These are phyloP conservation scores for Talaromyces stipitatus DNA, from an alignment of 495 filamentous ascomycete species.

Conservation along the genomic window DNA sequence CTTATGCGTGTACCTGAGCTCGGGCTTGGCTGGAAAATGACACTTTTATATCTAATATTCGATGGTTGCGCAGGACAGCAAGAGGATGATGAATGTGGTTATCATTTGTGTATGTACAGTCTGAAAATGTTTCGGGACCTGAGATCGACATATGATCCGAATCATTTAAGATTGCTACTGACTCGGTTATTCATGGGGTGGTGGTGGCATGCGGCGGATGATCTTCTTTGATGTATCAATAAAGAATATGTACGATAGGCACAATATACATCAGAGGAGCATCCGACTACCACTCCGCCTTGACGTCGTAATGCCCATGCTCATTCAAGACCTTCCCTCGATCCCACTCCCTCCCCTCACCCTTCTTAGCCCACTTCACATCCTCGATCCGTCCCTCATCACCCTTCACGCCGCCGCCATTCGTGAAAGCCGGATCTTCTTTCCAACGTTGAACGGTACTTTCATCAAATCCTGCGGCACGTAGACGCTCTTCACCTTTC, in stretches of 20 bases:
- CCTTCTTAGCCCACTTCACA: slow-evolving; percentile 71
- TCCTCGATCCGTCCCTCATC: slow-evolving; percentile 53
- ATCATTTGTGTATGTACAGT: too few species aligned
- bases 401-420: slow-evolving; percentile 21
- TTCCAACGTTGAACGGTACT: slow-evolving; percentile 74
- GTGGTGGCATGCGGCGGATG: too few species aligned
- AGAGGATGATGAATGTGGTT: too few species aligned
- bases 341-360: slow-evolving; percentile 88
- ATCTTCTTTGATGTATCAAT: too few species aligned
- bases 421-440: slow-evolving; percentile 40
- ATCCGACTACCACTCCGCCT: slow-evolving; percentile 33
- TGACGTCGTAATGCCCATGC: slow-evolving; percentile 50
- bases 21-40: too few species aligned
- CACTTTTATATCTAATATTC: too few species aligned
- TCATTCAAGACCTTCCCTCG: slow-evolving; percentile 68
- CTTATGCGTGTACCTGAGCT: too few species aligned
- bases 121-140: too few species aligned
- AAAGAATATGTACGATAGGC: background rate
- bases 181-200: too few species aligned
- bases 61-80: too few species aligned
- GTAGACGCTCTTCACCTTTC: slow-evolving; percentile 68
- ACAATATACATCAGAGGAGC: background rate
- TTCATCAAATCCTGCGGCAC: slow-evolving; percentile 72
- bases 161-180: too few species aligned
- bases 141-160: too few species aligned